Evolutionary conservation across 495 filamentous ascomycete species (phyloP).

Genomic region (Aspergillus funiculosus): DNA sequence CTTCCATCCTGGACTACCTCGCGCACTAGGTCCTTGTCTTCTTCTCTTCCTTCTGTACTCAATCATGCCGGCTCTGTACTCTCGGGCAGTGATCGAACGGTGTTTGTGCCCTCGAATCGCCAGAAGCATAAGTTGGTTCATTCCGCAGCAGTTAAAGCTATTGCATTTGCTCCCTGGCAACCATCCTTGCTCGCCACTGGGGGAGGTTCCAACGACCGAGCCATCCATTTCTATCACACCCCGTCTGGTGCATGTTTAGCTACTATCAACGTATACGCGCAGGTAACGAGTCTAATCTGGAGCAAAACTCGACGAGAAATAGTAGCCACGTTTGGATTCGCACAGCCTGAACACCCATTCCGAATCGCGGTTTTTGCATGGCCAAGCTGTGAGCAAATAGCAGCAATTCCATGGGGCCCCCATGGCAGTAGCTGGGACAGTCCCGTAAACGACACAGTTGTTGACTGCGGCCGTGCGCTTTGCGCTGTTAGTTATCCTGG

Average conservation of each 20-base stretch:
- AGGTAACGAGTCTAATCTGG: conserved; percentile 93
- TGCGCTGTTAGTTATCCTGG: conserved; percentile 47
- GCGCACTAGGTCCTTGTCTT: conserved; percentile 14
- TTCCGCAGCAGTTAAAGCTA: conserved; percentile 88
- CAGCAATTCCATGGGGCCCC: conserved; percentile 81
- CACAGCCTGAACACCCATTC: conserved; percentile 86
- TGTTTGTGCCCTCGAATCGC: conserved; percentile 39
- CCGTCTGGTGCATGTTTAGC: conserved; percentile 78
- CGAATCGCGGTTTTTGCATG: conserved; percentile 93
- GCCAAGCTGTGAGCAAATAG: conserved; percentile 86
- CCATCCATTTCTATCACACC: conserved; percentile 94
- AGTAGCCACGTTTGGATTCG: conserved; percentile 87
- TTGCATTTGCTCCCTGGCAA: conserved; percentile 96
- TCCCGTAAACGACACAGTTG: conserved; percentile 14
- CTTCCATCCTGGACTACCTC: conserved; percentile 30
- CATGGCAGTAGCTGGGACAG: conserved; percentile 76
- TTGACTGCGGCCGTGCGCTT: conserved; percentile 39
- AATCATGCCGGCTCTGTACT: conserved; percentile 28
- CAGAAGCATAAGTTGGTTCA: conserved; percentile 73
- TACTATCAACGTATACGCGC: conserved; percentile 86
- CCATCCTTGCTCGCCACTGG: conserved; percentile 82
- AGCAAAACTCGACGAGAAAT: conserved; percentile 80
- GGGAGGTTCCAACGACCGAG: conserved; percentile 87
- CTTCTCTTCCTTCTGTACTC: conserved; percentile 25
- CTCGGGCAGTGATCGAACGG: conserved; percentile 26